Evolutionary conservation across 1,139 yeast genomes (phyloP), one percentile per base, ranked within the genome.

Genomic region (Torulaspora pretoriensis): DNA sequence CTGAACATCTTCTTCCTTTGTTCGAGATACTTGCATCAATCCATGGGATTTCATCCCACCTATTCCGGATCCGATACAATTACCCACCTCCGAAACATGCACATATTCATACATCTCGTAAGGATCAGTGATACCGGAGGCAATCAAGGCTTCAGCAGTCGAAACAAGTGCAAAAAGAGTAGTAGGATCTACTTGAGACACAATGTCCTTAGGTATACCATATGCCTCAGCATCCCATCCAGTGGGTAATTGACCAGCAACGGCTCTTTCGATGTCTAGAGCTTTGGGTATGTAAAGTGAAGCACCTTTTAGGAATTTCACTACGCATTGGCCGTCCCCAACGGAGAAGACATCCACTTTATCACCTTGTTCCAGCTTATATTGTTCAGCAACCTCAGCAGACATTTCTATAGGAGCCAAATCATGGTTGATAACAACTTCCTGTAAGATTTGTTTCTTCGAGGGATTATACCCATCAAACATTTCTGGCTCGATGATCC

Each of bases 41-140:
- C 89, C 83, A 64, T 89, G 74, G 43, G 97, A 96, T 56, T 81
- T 67, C 57, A 88, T 88, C 78, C 97, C 97, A 69, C 97, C 97
- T 89, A 89, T 85, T 75, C 97, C 97, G 44, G 96, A 86, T 70
- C 97, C 97, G 40, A 95, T 82, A 74, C 96, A 87, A 78, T 88
- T 89, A 70, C 97, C 97, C 55, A 89, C 87, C 70, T 89, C 96
- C 38, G 96, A 87, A 48, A 89, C 90, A 68, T 89, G 97, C 49
- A 89, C 94, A 65, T 89, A 89, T 72, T 88, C 83, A 77, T 89
- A 89, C 73, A 89, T 83, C 72, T 89, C 97, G 67, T 86, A 89
- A 46, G 97, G 97, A 67, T 89, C 97, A 46, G 95, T 86, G 59
- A 89, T 71, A 77, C 97, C 97, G 51, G 96, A 79, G 46, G 89